Percentiles rank a stretch among this genome's conserved stretches.
phyloP scores from a whole-genome alignment of 805 yeast genomes.

The Sporopachydermia quercuum region DNA sequence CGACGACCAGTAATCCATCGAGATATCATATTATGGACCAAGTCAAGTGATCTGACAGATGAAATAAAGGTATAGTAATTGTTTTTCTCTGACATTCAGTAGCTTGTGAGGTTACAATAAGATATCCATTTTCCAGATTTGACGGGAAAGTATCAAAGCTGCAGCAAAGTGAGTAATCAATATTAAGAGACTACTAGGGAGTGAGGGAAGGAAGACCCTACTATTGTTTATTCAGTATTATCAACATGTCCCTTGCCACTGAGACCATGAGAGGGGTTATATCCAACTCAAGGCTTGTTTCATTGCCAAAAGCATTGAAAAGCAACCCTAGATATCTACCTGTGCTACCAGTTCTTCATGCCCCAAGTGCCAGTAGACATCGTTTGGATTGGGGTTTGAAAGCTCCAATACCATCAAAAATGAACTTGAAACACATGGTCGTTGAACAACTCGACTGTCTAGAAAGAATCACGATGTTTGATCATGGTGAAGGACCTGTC shows the following conservation, averaged over 20 bases:
- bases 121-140: too few relatives aligned
- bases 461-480: conserved; percentile 58
- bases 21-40: too few relatives aligned
- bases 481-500: conserved; percentile 41
- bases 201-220: too few relatives aligned
- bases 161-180: too few relatives aligned
- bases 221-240: too few relatives aligned
- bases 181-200: too few relatives aligned
- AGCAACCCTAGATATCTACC: neutral
- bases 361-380: conserved; percentile 46
- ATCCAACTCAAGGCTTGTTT: neutral
- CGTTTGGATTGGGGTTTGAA: conserved; percentile 70
- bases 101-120: too few relatives aligned
- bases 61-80: too few relatives aligned
- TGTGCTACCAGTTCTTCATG: conserved; percentile 32
- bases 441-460: conserved; percentile 52
- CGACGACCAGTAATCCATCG: too few relatives aligned
- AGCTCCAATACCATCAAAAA: conserved; percentile 47
- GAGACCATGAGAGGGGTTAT: neutral
- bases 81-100: too few relatives aligned
- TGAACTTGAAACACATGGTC: conserved; percentile 43
- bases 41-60: too few relatives aligned
- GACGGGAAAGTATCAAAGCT: too few relatives aligned
- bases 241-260: neutral
- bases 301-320: neutral